A percentile compares a stretch with the other conserved stretches of the same genome.
Evolutionary conservation across 225 moss, liverwort and hornwort genomes (phyloP).

Genomic region (Anthoceros angustus): DNA sequence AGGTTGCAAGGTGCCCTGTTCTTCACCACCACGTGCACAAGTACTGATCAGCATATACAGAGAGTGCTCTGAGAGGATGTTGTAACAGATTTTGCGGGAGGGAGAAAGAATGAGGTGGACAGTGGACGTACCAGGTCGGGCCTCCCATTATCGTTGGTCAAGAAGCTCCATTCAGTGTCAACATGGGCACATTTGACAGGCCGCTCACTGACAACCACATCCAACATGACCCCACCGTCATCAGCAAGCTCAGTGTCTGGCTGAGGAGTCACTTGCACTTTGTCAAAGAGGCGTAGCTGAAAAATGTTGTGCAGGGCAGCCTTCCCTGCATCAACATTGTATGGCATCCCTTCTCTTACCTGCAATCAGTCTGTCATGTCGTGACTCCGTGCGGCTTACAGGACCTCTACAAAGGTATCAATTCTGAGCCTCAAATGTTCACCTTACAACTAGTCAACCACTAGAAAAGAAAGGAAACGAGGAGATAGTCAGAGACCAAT

Average conservation of each 20-base stretch:
- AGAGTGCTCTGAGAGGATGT: not conserved
- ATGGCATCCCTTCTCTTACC: slow-evolving; percentile 52
- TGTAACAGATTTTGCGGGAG: not conserved
- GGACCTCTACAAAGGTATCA: not conserved
- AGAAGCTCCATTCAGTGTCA: slow-evolving; percentile 46
- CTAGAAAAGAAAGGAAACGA: slow-evolving; percentile 12
- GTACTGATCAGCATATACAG: not conserved
- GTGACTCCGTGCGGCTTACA: not conserved
- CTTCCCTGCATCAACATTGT: slow-evolving; percentile 42
- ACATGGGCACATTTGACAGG: slow-evolving; percentile 27
- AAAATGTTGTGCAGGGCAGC: slow-evolving; percentile 36
- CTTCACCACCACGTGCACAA: slow-evolving; percentile 8
- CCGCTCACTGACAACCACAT: slow-evolving; percentile 31
- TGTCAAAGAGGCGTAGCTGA: slow-evolving; percentile 50
- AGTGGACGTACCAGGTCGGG: slow-evolving; percentile 18
- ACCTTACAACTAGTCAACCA: not conserved
- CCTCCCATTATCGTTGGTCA: slow-evolving; percentile 39
- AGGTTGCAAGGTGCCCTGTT: slow-evolving; percentile 43
- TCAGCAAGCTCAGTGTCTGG: slow-evolving; percentile 37
- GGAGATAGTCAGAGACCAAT: not conserved
- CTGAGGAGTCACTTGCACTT: slow-evolving; percentile 34
- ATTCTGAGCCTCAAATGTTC: not conserved
- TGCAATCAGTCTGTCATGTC: slow-evolving; percentile 36
- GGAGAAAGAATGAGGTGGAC: slow-evolving; percentile 3
- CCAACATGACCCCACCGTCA: slow-evolving; percentile 25